Evolutionary conservation across 2,329 filamentous ascomycete species (phyloP), one percentile per base, ranked within the genome.

Genomic region (Trichophyton simii): DNA sequence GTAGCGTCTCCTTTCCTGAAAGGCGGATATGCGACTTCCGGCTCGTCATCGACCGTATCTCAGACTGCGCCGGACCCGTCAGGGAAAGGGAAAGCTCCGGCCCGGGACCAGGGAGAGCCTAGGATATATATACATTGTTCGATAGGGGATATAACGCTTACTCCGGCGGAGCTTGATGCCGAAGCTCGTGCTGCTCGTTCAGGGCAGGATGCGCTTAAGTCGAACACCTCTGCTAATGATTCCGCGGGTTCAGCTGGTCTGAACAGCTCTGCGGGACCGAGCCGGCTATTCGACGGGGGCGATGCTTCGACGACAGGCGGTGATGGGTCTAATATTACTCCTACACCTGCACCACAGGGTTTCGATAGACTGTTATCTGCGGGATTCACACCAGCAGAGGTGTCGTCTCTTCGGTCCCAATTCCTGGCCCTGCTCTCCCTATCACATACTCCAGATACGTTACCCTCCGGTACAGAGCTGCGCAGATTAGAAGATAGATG

Each of bases 71-170:
- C 28, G 20, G 44, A 59, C 6, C 11, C 58, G 11, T 36, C 41
- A 63, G 78, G 78, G 60, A 90, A 89, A 68, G 89, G 87, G 55
- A 95, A 94, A 67, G 76, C 77, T 63, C 82, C 82, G 0, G 60
- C 59, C 7, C 50, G 60, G 8, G 60, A 61, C 3, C 18, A 46
- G 8, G 20, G 36, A 8, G 42, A 36, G 5, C 48, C 54, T 42
- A 82, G 87, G 52, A 83, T 95, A 68, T 96, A 95, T 73, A 87
- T 97, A 64, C 95, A 95, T 77, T 97, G 92, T 80, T 92, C 89
- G 65, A 88, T 97, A 62, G 91, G 91, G 60, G 82, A 85, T 61
- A 85, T 89, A 72, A 78, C 82, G 28, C 81, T 97, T 11, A 82
- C 87, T 0, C 71, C 82, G 11, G 70, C 78, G 0, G 90, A 96